phyloP scores from a whole-genome alignment of 176 grass and related monocot genomes.

The Oryza glaberrima region DNA sequence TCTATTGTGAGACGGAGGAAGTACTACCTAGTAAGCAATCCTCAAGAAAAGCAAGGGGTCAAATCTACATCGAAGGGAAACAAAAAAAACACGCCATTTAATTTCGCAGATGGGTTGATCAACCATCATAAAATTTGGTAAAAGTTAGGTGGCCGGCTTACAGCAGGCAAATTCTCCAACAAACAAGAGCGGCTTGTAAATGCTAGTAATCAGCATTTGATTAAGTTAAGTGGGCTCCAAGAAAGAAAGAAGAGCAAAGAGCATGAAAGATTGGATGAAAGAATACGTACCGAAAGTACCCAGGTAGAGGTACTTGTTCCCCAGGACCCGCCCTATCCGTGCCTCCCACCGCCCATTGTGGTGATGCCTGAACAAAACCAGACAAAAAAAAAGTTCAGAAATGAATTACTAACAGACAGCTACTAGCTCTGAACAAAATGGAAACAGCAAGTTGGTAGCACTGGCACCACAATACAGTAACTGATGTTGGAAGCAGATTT shows the following conservation, averaged over 20 bases:
- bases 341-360: constrained; percentile 96
- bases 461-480: background rate
- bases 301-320: constrained; percentile 93
- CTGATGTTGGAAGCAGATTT: background rate
- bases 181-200: constrained; percentile 43
- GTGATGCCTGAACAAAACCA: constrained; percentile 68
- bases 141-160: constrained; percentile 43
- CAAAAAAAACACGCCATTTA: constrained; percentile 52
- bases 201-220: background rate
- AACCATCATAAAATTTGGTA: constrained; percentile 49
- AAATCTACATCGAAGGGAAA: background rate
- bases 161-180: constrained; percentile 38
- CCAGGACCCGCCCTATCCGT: constrained; percentile 73
- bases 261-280: constrained; percentile 15
- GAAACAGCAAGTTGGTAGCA: background rate
- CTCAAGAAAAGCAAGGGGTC: too few species aligned
- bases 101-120: constrained; percentile 51
- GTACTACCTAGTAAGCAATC: too few species aligned
- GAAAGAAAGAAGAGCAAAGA: constrained; percentile 43
- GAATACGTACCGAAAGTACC: constrained; percentile 77
- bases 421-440: background rate
- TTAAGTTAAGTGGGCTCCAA: background rate
- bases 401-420: background rate
- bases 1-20: too few species aligned
- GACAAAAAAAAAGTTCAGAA: background rate